Evolutionary conservation across 2,329 filamentous ascomycete species (phyloP).

Genomic region (Neonectria coccinea): DNA sequence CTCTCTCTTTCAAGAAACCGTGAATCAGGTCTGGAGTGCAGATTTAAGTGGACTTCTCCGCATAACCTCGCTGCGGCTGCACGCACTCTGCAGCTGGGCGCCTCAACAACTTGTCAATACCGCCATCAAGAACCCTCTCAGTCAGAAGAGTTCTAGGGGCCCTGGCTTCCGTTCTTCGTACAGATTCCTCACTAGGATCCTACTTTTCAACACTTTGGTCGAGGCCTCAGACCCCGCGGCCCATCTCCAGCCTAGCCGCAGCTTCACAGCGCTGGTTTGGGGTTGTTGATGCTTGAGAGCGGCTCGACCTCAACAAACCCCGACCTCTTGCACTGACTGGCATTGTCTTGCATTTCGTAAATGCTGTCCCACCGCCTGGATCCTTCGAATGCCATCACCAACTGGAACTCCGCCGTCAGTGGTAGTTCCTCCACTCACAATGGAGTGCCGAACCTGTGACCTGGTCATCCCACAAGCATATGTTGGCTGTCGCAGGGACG

Average conservation of each 20-base stretch:
- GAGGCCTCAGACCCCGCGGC: conserved; percentile 18
- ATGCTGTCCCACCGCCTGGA: conserved; percentile 35
- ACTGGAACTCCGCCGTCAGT: conserved; percentile 19
- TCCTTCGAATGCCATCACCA: conserved; percentile 23
- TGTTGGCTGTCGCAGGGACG: conserved; percentile 30
- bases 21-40: conserved; percentile 30
- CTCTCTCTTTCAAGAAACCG: conserved; percentile 23
- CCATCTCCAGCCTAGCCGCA: conserved; percentile 14
- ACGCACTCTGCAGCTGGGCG: conserved; percentile 38
- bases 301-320: conserved; percentile 33
- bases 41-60: conserved; percentile 36
- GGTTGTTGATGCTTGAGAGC: conserved; percentile 7
- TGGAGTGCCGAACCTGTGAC: conserved; percentile 21
- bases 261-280: conserved; percentile 13
- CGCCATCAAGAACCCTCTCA: conserved; percentile 20
- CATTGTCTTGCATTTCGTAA: conserved; percentile 40
- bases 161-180: conserved; percentile 9
- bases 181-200: conserved; percentile 10
- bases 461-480: conserved; percentile 29
- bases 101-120: conserved; percentile 29
- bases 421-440: conserved; percentile 24
- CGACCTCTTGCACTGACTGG: conserved; percentile 27
- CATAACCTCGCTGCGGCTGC: conserved; percentile 36
- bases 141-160: conserved; percentile 24
- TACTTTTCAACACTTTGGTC: conserved; percentile 17